Evolutionary conservation across 148 eudicot species (phyloP).

Genomic region (Heliamphora exappendiculata): DNA sequence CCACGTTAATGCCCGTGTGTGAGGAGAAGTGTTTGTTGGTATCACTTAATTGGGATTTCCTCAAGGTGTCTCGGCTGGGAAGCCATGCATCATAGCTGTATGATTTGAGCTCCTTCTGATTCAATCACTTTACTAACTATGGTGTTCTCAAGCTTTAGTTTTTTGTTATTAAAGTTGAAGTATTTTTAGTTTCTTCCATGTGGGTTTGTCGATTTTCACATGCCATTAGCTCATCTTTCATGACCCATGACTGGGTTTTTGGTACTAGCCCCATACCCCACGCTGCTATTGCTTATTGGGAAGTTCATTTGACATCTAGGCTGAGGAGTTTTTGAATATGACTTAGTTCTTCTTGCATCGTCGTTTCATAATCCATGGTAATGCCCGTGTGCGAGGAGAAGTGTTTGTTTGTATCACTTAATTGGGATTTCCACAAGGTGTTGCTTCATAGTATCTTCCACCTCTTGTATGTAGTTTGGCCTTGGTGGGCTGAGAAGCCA

Average conservation of each 20-base stretch:
- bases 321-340: background rate
- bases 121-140: too few relatives aligned
- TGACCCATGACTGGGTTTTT: background rate
- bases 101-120: too few relatives aligned
- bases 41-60: too few relatives aligned
- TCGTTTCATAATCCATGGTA: too few relatives aligned
- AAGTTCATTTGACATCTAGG: background rate
- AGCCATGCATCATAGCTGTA: background rate
- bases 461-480: background rate
- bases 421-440: background rate
- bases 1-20: too few relatives aligned
- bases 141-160: background rate
- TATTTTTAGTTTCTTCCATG: background rate
- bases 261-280: background rate
- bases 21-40: too few relatives aligned
- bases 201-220: background rate
- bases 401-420: too few relatives aligned
- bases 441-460: background rate
- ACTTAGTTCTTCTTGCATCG: background rate
- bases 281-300: too few relatives aligned
- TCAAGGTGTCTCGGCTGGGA: too few relatives aligned
- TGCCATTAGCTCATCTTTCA: background rate
- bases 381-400: too few relatives aligned
- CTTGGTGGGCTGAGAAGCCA: background rate
- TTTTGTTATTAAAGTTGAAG: background rate